Evolutionary conservation across 1,284 basidiomycete genomes (phyloP).

Genomic region (Ustilago curta): DNA sequence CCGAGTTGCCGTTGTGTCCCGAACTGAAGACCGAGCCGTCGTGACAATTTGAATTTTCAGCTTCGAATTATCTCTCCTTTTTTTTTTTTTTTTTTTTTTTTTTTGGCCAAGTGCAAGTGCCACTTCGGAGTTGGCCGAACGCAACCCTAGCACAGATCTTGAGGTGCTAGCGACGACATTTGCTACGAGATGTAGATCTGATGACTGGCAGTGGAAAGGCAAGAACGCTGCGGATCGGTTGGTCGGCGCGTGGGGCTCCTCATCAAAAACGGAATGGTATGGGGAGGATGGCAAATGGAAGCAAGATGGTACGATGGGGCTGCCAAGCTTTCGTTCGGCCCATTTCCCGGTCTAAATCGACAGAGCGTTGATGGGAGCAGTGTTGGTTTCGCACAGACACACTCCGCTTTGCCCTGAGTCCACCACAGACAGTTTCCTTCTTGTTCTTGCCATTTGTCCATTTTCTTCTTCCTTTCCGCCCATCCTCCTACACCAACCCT

Average conservation of each 20-base stretch:
- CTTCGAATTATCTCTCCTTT: too few relatives aligned
- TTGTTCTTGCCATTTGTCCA: background rate
- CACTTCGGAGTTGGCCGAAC: constrained; percentile 40
- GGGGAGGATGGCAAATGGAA: background rate
- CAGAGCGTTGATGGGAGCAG: background rate
- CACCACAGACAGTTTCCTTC: background rate
- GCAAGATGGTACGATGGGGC: background rate
- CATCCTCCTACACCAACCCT: background rate
- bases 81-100: too few relatives aligned
- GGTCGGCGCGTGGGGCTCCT: too few relatives aligned
- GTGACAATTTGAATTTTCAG: background rate
- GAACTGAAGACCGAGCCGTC: constrained; percentile 13
- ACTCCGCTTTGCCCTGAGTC: background rate
- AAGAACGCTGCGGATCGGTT: too few relatives aligned
- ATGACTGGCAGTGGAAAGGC: too few relatives aligned
- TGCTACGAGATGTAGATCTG: too few relatives aligned
- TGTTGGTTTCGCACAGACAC: background rate
- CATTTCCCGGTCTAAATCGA: background rate
- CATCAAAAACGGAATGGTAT: too few relatives aligned
- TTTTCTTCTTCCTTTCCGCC: background rate
- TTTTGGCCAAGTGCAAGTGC: too few relatives aligned
- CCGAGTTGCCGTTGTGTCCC: constrained; percentile 34
- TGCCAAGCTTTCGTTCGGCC: background rate
- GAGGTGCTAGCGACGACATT: too few relatives aligned
- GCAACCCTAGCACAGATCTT: too few relatives aligned